Percentiles rank a stretch among this genome's conserved stretches.
phyloP scores from a whole-genome alignment of 1,139 yeast species.

The Yamadazyma conglobata region DNA sequence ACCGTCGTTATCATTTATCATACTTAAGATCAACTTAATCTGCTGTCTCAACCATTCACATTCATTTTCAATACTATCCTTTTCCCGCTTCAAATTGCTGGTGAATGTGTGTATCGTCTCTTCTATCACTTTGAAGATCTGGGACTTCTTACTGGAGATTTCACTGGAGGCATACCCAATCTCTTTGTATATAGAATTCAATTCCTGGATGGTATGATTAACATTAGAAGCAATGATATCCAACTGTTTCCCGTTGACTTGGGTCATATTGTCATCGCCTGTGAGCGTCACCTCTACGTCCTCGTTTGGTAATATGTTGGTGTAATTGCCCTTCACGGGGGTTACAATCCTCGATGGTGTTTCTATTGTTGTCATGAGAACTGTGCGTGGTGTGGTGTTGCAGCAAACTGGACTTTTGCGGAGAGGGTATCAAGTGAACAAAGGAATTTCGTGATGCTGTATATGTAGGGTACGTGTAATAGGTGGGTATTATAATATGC shows the following conservation, averaged over 20 bases:
- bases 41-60: slow-evolving; percentile 50
- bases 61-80: slow-evolving; percentile 37
- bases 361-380: slow-evolving; percentile 8
- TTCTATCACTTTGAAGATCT: slow-evolving; percentile 39
- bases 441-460: too few relatives aligned
- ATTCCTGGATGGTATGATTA: slow-evolving; percentile 32
- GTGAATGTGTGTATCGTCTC: slow-evolving; percentile 38
- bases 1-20: slow-evolving; percentile 38
- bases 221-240: slow-evolving; percentile 28
- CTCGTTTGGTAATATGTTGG: slow-evolving; percentile 6
- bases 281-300: slow-evolving; percentile 8
- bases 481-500: too few relatives aligned
- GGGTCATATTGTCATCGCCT: neutral
- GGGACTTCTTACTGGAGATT: slow-evolving; percentile 32
- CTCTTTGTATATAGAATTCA: slow-evolving; percentile 30
- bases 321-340: slow-evolving; percentile 4
- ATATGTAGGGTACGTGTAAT: too few relatives aligned
- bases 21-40: slow-evolving; percentile 37
- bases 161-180: slow-evolving; percentile 40
- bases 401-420: too few relatives aligned
- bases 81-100: slow-evolving; percentile 32
- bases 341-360: slow-evolving; percentile 12
- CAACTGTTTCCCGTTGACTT: slow-evolving; percentile 15
- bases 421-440: too few relatives aligned
- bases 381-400: neutral